Evolutionary conservation across 2,329 filamentous ascomycete genomes (phyloP), one percentile per base, ranked within the genome.

Genomic region (Talaromyces sp.): DNA sequence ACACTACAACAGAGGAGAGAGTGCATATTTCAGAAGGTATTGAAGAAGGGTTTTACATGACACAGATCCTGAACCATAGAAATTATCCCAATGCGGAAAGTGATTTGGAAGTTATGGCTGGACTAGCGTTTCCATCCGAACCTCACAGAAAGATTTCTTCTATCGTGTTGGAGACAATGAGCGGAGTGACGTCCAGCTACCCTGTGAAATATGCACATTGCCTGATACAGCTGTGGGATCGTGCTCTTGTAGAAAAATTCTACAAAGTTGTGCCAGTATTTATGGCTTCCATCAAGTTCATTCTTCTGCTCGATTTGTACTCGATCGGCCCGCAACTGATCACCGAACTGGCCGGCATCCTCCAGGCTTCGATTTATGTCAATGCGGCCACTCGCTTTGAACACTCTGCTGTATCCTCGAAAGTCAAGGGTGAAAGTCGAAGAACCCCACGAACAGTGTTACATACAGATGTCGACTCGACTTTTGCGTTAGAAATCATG

Each of bases 11-110:
- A 19, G 43, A 39, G 13, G 41, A 56, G n/a, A 27, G 22, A 16
- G 35, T 41, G 6, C 19, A 31, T 24, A n/a, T 43, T 24, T 31
- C 54, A 59, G 58, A 63, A 37, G 68, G 73, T 45, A 68, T 74
- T 61, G 68, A 67, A 45, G 72, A 76, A 63, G 65, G 75, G 22
- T 72, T 73, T 19, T 79, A 85, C 61, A 77, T 88, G 62, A 85
- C 86, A 71, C 80, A 77, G 13, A 76, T 89, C 41, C 74, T 89
- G 31, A 83, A 85, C 62, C 84, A 88, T 69, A 80, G 79, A n/a
- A 80, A 81, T n/a, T 75, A 74, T 16, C 79, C 79, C 31, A 76
- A 79, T 45, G 76, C 80, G 52, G 78, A 84, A 39, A 80, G 82
- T 47, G 82, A 85, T 27, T 73, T 89, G 2, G 86, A 89, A 73